Conservation (phyloP, 331 rosid species). For the Stylosanthes scabra region DNA sequence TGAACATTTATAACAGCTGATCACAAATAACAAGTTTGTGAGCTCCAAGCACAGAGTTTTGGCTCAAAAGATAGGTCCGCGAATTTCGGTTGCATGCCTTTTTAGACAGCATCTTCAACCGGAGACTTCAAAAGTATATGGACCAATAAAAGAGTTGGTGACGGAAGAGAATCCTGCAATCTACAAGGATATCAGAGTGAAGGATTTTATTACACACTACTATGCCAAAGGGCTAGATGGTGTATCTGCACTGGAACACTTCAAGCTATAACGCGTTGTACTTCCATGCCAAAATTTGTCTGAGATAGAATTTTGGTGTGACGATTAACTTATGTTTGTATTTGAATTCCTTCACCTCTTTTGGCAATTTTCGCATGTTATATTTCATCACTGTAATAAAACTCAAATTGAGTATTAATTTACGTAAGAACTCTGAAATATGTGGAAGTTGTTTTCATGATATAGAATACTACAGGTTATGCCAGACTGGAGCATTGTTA, state of each 20-base stretch:
- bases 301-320: too few species aligned
- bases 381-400: too few species aligned
- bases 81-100: conserved; percentile 51
- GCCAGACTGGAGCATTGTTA: too few species aligned
- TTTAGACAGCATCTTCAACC: conserved; percentile 32
- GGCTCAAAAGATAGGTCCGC: conserved; percentile 31
- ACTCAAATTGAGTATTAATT: too few species aligned
- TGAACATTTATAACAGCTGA: conserved; percentile 38
- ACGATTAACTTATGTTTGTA: too few species aligned
- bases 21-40: conserved; percentile 50
- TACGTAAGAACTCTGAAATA: too few species aligned
- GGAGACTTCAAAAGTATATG: conserved; percentile 32
- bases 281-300: too few species aligned
- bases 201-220: conserved; percentile 9
- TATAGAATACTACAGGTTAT: too few species aligned
- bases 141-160: conserved; percentile 50
- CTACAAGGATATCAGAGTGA: conserved; percentile 32
- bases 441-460: too few species aligned
- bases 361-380: too few species aligned
- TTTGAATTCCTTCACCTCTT: too few species aligned
- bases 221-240: conserved; percentile 26
- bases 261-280: too few species aligned
- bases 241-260: conserved; percentile 9
- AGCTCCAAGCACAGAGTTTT: conserved; percentile 53
- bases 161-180: conserved; percentile 4